A percentile compares a stretch with the other conserved stretches of the same genome.
These are phyloP conservation scores for Davidsoniella eucalypti DNA, from an alignment of 2,329 filamentous ascomycete species.

Conservation along the genomic window DNA sequence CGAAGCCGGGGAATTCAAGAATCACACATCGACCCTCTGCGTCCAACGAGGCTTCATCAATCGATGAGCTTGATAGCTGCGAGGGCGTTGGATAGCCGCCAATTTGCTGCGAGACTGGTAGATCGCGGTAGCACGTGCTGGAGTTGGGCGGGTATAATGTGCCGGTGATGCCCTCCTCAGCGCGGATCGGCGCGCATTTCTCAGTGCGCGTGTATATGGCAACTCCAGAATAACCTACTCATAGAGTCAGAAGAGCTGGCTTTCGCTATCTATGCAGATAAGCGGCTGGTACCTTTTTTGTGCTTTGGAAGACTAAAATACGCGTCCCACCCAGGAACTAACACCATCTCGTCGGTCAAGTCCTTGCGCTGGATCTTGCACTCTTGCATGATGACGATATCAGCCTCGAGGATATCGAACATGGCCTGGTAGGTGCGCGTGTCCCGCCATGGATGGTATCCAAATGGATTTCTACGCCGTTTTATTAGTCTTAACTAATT, in stretches of 20 bases:
- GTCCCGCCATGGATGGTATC: constrained; percentile 69
- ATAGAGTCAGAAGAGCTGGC: not conserved
- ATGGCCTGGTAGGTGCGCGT: constrained; percentile 58
- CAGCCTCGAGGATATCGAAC: constrained; percentile 85
- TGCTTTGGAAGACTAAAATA: constrained; percentile 85
- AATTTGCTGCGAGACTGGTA: constrained; percentile 59
- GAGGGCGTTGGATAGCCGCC: constrained; percentile 66
- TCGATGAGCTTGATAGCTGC: constrained; percentile 32
- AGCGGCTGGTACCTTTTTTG: constrained; percentile 55
- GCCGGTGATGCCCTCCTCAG: constrained; percentile 87
- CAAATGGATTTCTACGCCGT: constrained; percentile 52
- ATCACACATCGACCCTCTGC: constrained; percentile 84
- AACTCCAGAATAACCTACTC: constrained; percentile 78
- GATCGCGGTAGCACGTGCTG: constrained; percentile 52
- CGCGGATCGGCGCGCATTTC: constrained; percentile 68
- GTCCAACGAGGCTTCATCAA: constrained; percentile 58
- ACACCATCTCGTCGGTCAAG: constrained; percentile 83
- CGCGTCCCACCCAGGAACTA: constrained; percentile 89
- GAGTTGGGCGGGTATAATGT: constrained; percentile 56
- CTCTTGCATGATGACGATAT: constrained; percentile 91
- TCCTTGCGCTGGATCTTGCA: constrained; percentile 93
- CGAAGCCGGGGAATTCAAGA: constrained; percentile 87
- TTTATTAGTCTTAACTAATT: not conserved
- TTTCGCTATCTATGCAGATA: not conserved
- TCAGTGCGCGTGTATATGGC: constrained; percentile 87